A percentile compares a stretch with the other conserved stretches of the same genome.
Conservation (phyloP, 495 filamentous ascomycete species). For the Lichina pygmaea region DNA sequence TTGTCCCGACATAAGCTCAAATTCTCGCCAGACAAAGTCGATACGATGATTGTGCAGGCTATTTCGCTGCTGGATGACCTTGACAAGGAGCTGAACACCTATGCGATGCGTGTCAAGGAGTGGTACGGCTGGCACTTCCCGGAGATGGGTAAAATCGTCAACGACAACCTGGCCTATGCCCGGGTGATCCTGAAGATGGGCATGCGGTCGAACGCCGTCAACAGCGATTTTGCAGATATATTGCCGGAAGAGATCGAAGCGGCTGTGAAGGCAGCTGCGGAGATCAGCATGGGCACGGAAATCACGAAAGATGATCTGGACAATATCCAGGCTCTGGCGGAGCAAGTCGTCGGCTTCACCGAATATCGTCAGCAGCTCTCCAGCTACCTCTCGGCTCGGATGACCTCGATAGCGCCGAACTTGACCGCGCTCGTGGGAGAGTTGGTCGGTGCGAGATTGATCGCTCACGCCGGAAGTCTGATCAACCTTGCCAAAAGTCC, state of each 20-base stretch:
- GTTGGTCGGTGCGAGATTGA: constrained; percentile 81
- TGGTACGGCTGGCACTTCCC: constrained; percentile 99
- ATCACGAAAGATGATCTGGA: constrained; percentile 71
- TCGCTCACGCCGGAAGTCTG: constrained; percentile 83
- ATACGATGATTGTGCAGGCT: constrained; percentile 97
- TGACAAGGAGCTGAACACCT: constrained; percentile 96
- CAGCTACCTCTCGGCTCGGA: constrained; percentile 69
- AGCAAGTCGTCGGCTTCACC: constrained; percentile 75
- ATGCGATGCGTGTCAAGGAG: constrained; percentile 97
- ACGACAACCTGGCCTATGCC: constrained; percentile 91
- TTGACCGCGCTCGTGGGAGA: constrained; percentile 82
- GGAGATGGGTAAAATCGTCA: constrained; percentile 85
- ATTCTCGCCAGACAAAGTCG: constrained; percentile 97
- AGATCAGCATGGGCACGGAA: constrained; percentile 96
- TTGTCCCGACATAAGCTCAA: constrained; percentile 96
- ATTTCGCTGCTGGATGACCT: constrained; percentile 83
- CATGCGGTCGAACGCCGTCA: constrained; percentile 49
- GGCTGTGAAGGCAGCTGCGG: constrained; percentile 77
- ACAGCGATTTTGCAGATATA: constrained; percentile 64
- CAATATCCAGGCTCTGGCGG: constrained; percentile 70
- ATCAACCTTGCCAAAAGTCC: constrained; percentile 93
- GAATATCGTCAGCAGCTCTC: constrained; percentile 75
- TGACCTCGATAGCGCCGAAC: constrained; percentile 94
- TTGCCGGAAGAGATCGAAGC: constrained; percentile 88
- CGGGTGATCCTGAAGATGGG: constrained; percentile 68